Conservation (phyloP, 176 grass and related monocot species). For the Elaeis guineensis region DNA sequence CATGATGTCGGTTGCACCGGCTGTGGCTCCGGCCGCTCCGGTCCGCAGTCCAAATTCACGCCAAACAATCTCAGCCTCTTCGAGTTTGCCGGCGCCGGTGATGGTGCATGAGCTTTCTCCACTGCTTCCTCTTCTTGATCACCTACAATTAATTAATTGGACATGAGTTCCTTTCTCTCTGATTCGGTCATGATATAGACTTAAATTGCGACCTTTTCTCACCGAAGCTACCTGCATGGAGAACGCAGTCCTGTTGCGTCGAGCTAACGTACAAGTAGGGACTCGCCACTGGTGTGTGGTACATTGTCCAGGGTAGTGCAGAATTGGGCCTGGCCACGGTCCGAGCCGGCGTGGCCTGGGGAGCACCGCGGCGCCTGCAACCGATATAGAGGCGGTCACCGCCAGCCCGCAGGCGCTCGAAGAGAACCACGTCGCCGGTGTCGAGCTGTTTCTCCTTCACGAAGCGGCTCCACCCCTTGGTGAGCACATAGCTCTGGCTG, state of each 20-base stretch:
- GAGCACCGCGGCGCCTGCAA: constrained; percentile 3
- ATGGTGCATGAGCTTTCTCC: constrained; percentile 27
- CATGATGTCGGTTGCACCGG: neutral
- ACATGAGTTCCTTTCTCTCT: too few relatives aligned
- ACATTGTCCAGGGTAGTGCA: constrained; percentile 41
- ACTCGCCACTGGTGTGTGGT: constrained; percentile 25
- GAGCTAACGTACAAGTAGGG: constrained; percentile 31
- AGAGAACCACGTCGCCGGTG: constrained; percentile 58
- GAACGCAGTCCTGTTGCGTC: constrained; percentile 35
- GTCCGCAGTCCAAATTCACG: constrained; percentile 77
- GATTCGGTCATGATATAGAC: too few relatives aligned
- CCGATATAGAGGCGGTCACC: constrained; percentile 7
- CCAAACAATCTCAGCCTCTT: constrained; percentile 68
- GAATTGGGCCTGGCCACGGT: neutral
- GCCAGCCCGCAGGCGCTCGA: constrained; percentile 11
- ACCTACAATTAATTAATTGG: too few relatives aligned
- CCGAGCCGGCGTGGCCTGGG: neutral
- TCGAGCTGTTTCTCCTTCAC: constrained; percentile 90
- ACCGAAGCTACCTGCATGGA: constrained; percentile 38
- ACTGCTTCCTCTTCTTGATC: too few relatives aligned
- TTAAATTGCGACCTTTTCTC: too few relatives aligned
- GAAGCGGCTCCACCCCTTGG: constrained; percentile 95
- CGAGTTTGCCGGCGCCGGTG: constrained; percentile 22
- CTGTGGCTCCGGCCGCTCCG: constrained; percentile 37
- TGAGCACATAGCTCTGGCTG: constrained; percentile 97